Conservation (phyloP, 83 land plant genomes). For the Picea engelmannii region DNA sequence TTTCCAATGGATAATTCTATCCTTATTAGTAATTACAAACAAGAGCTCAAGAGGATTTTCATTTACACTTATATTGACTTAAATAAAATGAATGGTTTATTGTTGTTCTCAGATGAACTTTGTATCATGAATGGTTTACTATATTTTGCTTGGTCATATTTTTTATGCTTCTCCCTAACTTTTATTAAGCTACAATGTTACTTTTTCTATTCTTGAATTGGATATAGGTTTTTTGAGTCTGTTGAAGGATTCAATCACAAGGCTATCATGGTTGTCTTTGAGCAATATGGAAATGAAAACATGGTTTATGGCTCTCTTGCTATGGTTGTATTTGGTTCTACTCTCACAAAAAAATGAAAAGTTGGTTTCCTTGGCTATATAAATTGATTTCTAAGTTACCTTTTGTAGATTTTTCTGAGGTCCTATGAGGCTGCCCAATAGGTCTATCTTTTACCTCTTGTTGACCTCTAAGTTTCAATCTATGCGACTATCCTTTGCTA, state of each 20-base stretch:
- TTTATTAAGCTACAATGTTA: too few relatives aligned
- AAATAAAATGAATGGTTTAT: constrained; percentile 1
- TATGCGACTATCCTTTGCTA: too few relatives aligned
- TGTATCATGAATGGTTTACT: not conserved
- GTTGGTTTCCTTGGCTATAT: not conserved
- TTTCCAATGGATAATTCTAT: too few relatives aligned
- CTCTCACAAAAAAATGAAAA: not conserved
- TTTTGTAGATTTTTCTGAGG: too few relatives aligned
- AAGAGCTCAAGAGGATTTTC: too few relatives aligned
- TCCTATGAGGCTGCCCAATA: too few relatives aligned
- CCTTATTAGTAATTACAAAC: too few relatives aligned
- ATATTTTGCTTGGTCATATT: not conserved
- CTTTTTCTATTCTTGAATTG: not conserved
- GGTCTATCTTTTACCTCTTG: too few relatives aligned
- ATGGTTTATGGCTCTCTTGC: constrained; percentile 3
- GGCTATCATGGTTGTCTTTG: not conserved
- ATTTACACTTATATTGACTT: not conserved
- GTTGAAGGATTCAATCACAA: not conserved
- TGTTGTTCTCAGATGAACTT: not conserved
- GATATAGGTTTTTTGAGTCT: not conserved
- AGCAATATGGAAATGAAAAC: not conserved
- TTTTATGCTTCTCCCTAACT: not conserved
- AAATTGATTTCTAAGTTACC: not conserved
- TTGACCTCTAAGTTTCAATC: too few relatives aligned
- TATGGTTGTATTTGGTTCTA: not conserved